Base-by-base conservation (phyloP, 305 asterid genomes). In the Fraxinus sp. region DNA sequence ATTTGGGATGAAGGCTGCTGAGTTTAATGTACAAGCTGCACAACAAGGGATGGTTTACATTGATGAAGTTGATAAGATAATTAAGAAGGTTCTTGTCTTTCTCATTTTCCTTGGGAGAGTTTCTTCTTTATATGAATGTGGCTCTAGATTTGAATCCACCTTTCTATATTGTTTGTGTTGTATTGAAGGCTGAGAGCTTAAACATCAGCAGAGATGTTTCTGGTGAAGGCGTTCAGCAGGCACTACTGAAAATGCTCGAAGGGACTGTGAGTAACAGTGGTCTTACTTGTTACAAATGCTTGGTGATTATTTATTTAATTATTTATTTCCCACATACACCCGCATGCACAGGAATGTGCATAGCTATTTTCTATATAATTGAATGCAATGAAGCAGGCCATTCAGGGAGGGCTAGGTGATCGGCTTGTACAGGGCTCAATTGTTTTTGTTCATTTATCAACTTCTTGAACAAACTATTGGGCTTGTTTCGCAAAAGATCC, bases 191-290 rank as follows among this genome's bases (percentile, higher is more conserved):
- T 32, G 98, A 94, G 91, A 94, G 95, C 91, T 74, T 91, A 81
- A 94, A 93, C 88, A 89, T 91, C 86, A 93, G 98, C 94, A 90
- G 98, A 84, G 97, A 94, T 86, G 98, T 94, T 84, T 94, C 98
- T 41, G 97, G 98, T 74, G 98, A 94, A 88, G 98, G 98, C 82
- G 98, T 94, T 85, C 97, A 93, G 93, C 97, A 94, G 89, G 97
- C 98, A 30, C 88, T 94, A 75, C 93, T 94, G 88, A 94, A 94
- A 89, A 94, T 94, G 97, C 90, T 91, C 81, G 94, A 90, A 91
- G 93, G 94, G 78, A 91, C 95, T 76, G 95, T 91, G 85, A 88
- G 95, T 87, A 80, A 80, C 62, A 16, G 33, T 73, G n/a, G 78
- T 39, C 79, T 81, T 76, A 76, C 72, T 66, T 36, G 35, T 80